A percentile compares a stretch with the other conserved stretches of the same genome.
phyloP scores from a whole-genome alignment of 192 early-diverging fungal species.

The Lobosporangium transversale region DNA sequence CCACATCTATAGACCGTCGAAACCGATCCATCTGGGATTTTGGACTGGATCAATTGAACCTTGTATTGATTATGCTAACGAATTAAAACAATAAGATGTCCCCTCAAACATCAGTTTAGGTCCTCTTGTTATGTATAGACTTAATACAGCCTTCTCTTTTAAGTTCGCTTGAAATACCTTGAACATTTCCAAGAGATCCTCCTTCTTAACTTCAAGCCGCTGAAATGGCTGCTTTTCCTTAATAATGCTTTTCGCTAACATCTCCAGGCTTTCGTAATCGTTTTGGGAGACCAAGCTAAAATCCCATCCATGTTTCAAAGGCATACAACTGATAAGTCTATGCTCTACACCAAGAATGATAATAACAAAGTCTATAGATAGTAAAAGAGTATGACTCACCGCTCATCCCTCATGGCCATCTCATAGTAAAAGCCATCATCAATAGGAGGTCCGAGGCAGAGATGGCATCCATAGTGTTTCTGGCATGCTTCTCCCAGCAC shows the following conservation, averaged over 20 bases:
- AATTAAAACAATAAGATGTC: neutral
- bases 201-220: constrained; percentile 88
- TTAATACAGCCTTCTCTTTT: neutral
- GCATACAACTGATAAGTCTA: too few relatives aligned
- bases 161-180: constrained; percentile 47
- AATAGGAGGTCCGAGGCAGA: constrained; percentile 95
- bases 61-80: constrained; percentile 94
- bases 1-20: constrained; percentile 99
- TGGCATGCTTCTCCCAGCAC: constrained; percentile 97
- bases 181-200: constrained; percentile 95
- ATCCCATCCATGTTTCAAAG: too few relatives aligned
- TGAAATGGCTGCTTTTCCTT: constrained; percentile 97
- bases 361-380: neutral
- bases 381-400: constrained; percentile 7
- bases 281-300: constrained; percentile 66
- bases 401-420: constrained; percentile 83
- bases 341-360: too few relatives aligned
- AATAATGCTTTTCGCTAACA: constrained; percentile 82
- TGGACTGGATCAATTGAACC: constrained; percentile 88
- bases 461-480: constrained; percentile 95
- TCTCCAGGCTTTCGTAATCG: constrained; percentile 90
- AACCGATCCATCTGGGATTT: constrained; percentile 88
- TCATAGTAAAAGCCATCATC: constrained; percentile 93
- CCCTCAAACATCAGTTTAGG: too few relatives aligned
- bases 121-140: too few relatives aligned